These are phyloP conservation scores for Lathyrus sativus DNA, from an alignment of 306 rosid species.

Conservation along the genomic window DNA sequence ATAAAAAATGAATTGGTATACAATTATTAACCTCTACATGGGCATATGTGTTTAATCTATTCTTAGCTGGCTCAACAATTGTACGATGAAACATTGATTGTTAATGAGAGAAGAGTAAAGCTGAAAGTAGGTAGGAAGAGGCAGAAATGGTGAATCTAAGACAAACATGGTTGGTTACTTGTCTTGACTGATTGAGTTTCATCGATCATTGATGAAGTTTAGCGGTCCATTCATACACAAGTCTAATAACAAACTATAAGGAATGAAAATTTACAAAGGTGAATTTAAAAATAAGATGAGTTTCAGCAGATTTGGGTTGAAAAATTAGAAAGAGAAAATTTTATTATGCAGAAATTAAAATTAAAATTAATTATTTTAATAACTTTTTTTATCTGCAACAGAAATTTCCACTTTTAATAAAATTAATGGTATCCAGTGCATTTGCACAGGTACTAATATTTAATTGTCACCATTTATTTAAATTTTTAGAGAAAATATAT, in stretches of 20 bases:
- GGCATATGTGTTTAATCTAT: neutral
- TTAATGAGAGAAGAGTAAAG: neutral
- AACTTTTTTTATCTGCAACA: no score
- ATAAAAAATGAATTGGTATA: no score
- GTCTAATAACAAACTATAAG: neutral
- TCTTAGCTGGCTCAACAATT: slow-evolving; percentile 4
- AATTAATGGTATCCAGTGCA: no score
- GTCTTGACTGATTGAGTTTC: neutral
- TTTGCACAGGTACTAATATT: no score
- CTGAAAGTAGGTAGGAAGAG: slow-evolving; percentile 24
- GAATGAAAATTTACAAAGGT: neutral
- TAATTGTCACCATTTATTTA: no score
- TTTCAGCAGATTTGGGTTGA: neutral
- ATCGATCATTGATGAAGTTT: neutral
- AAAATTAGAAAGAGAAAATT: neutral
- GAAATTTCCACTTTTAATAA: no score
- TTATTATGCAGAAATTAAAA: no score
- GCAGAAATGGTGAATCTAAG: neutral
- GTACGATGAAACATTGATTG: slow-evolving; percentile 8
- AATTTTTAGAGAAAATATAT: no score
- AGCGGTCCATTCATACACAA: neutral
- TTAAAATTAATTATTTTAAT: no score
- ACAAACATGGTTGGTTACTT: slow-evolving; percentile 8
- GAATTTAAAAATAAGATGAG: neutral
- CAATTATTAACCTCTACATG: neutral